Evolutionary conservation across 345 rosid genomes (phyloP).

Genomic region (Heritiera fomes): DNA sequence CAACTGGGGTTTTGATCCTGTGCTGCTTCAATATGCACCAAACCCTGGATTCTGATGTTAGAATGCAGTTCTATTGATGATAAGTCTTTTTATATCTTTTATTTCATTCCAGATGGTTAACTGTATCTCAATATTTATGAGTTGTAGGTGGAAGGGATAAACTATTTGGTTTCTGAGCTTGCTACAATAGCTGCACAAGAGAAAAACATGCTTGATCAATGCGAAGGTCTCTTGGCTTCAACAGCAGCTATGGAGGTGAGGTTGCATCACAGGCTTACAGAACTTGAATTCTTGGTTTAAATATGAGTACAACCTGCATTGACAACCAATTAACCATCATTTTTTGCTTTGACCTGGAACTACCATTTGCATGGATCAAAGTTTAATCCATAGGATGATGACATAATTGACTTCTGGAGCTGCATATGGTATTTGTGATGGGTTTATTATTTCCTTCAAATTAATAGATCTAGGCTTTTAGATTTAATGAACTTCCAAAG

Average conservation of each 20-base stretch:
- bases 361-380: background rate
- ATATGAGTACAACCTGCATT: background rate
- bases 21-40: background rate
- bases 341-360: background rate
- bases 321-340: background rate
- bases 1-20: background rate
- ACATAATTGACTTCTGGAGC: background rate
- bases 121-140: background rate
- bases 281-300: background rate
- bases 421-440: background rate
- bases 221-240: constrained; percentile 69
- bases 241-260: constrained; percentile 74
- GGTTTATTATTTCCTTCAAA: background rate
- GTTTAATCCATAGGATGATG: background rate
- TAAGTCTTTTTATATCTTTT: constrained; percentile 27
- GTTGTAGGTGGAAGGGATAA: constrained; percentile 58
- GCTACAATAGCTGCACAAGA: constrained; percentile 55
- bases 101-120: constrained; percentile 12
- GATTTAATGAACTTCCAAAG: background rate
- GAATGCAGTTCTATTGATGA: constrained; percentile 24
- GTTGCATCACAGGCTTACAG: background rate
- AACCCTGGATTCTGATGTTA: constrained; percentile 21
- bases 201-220: constrained; percentile 59
- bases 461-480: background rate
- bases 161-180: constrained; percentile 60